Base-by-base conservation (phyloP, 495 filamentous ascomycete species). In the Parachaetomium inaequale region DNA sequence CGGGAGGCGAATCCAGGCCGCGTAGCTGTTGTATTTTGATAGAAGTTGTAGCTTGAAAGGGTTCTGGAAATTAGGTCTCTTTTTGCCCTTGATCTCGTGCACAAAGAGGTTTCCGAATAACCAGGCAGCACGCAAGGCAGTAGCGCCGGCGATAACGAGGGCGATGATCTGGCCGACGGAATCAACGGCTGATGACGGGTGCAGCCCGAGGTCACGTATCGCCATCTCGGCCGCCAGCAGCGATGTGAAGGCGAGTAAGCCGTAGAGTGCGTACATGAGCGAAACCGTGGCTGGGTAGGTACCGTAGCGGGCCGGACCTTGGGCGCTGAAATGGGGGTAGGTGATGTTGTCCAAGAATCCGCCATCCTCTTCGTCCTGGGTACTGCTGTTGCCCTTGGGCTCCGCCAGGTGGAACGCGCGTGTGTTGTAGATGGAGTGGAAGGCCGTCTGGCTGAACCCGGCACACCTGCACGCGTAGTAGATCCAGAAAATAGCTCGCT, bases 51-150 rank as follows among this genome's bases (percentile, higher is more conserved):
- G n/a, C n/a, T n/a, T n/a, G n/a, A n/a, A n/a, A n/a, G n/a, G n/a
- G n/a, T n/a, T n/a, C n/a, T n/a, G n/a, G n/a, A n/a, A n/a, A n/a
- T n/a, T n/a, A n/a, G n/a, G n/a, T n/a, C n/a, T n/a, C n/a, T n/a
- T n/a, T n/a, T n/a, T n/a, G n/a, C n/a, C n/a, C n/a, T n/a, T n/a
- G n/a, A n/a, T n/a, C 34, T 36, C 4, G 34, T 36, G 8, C 10
- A 12, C 8, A 36, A 36, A 36, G 34, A 36, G 34, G 8, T 36
- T 36, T 36, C 34, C 34, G 54, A 78, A 45, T 17, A 45, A 17
- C 42, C 42, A 45, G 1, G 19, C 42, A 7, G 42, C 42, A 3
- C 42, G 42, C 6, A 45, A 2, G 6, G n/a, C 21, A 7, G 42
- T 45, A 17, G n/a, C 42, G n/a, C 42, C 42, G 2, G 42, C 42